Percentiles rank a stretch among this genome's conserved stretches.
phyloP scores from a whole-genome alignment of 371 early-diverging fungal genomes.

The Mucor plumbeus region DNA sequence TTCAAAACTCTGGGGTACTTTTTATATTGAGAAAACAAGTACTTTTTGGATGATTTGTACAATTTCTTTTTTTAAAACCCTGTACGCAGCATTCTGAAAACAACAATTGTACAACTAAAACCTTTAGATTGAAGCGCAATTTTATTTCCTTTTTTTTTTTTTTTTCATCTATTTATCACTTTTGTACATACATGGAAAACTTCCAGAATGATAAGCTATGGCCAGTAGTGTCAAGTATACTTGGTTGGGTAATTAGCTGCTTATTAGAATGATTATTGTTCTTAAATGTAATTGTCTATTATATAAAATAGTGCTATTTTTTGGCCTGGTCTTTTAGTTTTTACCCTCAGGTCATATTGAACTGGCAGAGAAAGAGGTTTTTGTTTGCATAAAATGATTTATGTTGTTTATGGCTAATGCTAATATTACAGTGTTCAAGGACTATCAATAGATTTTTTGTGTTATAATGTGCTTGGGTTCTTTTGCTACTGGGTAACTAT shows the following conservation, averaged over 20 bases:
- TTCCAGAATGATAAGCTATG: conserved; percentile 1
- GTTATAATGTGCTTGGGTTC: conserved; percentile 88
- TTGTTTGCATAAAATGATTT: not conserved
- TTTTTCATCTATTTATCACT: not conserved
- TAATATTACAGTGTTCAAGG: conserved; percentile 72
- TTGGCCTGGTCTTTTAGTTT: conserved; percentile 54
- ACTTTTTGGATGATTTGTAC: not conserved
- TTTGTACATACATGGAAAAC: not conserved
- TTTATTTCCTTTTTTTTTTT: not conserved
- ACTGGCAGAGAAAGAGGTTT: conserved; percentile 50
- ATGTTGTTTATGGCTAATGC: not conserved
- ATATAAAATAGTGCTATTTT: conserved; percentile 40
- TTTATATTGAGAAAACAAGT: too few species aligned
- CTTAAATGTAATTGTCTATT: not conserved
- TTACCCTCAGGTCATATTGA: conserved; percentile 49
- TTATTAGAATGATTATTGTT: not conserved
- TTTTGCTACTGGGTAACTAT: conserved; percentile 73
- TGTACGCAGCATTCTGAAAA: not conserved
- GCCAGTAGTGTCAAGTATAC: conserved; percentile 36
- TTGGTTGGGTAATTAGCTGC: conserved; percentile 48
- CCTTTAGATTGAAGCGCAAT: too few species aligned
- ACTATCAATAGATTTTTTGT: conserved; percentile 89
- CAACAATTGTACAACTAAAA: not conserved
- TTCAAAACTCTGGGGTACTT: too few species aligned
- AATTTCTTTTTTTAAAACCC: not conserved